phyloP scores from a whole-genome alignment of 192 early-diverging fungal species.

The Oehlia diaphana region DNA sequence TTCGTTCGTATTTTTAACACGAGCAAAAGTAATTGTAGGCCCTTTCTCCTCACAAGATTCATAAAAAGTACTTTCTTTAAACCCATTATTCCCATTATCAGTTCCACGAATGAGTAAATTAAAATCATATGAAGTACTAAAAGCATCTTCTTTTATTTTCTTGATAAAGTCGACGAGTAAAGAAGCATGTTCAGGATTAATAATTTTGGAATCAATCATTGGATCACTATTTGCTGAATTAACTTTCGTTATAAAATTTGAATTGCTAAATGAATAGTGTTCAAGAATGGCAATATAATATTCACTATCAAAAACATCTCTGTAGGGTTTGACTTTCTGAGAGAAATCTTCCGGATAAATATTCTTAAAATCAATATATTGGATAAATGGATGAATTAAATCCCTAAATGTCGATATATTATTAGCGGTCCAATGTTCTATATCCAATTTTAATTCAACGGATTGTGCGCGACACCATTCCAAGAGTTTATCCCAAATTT shows the following conservation, averaged over 20 bases:
- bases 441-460: background rate
- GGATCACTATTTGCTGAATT: no score
- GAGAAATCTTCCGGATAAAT: background rate
- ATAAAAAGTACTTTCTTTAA: background rate
- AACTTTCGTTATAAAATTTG: background rate
- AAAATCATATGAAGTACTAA: background rate
- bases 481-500: background rate
- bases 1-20: slow-evolving; percentile 23
- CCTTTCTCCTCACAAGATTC: slow-evolving; percentile 27
- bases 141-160: background rate
- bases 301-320: background rate
- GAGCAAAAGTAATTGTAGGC: slow-evolving; percentile 25
- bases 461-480: background rate
- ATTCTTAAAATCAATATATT: background rate
- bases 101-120: background rate
- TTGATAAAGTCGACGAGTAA: no score
- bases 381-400: background rate
- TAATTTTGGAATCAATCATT: background rate
- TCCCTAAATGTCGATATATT: background rate
- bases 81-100: background rate
- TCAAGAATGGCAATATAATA: background rate
- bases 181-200: background rate
- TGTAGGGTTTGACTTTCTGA: background rate
- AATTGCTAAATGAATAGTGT: background rate
- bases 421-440: background rate